These are phyloP conservation scores for Biscogniauxia mediterranea DNA, from an alignment of 2,329 filamentous ascomycete species.

Conservation along the genomic window DNA sequence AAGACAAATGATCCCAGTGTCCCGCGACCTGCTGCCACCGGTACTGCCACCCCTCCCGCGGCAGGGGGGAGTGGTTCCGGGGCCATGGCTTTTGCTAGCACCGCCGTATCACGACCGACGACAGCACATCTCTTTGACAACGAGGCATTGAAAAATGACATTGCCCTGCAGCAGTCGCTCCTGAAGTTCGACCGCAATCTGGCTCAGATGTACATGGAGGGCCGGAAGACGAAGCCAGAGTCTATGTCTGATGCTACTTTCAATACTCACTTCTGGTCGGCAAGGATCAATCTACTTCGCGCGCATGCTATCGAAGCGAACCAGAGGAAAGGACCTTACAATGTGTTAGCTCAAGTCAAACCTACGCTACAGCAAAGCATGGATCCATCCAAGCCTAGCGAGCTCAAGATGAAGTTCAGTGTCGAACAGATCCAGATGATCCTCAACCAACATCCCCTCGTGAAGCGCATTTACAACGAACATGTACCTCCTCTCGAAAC, in stretches of 20 bases:
- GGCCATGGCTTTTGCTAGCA: constrained; percentile 75
- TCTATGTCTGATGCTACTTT: constrained; percentile 79
- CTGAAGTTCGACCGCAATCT: constrained; percentile 76
- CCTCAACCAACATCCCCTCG: constrained; percentile 86
- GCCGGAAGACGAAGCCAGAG: constrained; percentile 77
- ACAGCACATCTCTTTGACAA: constrained; percentile 77
- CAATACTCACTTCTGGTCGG: constrained; percentile 92
- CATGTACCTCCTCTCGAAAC: constrained; percentile 81
- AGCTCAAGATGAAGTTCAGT: constrained; percentile 78
- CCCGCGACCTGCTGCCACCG: constrained; percentile 44
- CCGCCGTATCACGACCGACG: constrained; percentile 55
- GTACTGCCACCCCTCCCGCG: constrained; percentile 29
- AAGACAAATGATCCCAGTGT: constrained; percentile 57
- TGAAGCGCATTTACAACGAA: constrained; percentile 89
- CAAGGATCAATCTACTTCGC: constrained; percentile 78
- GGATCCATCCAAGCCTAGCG: constrained; percentile 44
- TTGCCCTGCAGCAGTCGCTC: constrained; percentile 81
- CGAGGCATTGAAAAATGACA: constrained; percentile 70
- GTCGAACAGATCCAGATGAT: constrained; percentile 92
- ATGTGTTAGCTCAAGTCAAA: constrained; percentile 88
- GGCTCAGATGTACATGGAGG: constrained; percentile 83
- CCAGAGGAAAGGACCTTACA: constrained; percentile 87
- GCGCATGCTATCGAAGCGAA: constrained; percentile 86
- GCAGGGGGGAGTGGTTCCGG: constrained; percentile 52
- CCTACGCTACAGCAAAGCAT: constrained; percentile 60